Evolutionary conservation across 2,329 filamentous ascomycete genomes (phyloP), one percentile per base, ranked within the genome.

Genomic region (Talaromyces funiculosus): DNA sequence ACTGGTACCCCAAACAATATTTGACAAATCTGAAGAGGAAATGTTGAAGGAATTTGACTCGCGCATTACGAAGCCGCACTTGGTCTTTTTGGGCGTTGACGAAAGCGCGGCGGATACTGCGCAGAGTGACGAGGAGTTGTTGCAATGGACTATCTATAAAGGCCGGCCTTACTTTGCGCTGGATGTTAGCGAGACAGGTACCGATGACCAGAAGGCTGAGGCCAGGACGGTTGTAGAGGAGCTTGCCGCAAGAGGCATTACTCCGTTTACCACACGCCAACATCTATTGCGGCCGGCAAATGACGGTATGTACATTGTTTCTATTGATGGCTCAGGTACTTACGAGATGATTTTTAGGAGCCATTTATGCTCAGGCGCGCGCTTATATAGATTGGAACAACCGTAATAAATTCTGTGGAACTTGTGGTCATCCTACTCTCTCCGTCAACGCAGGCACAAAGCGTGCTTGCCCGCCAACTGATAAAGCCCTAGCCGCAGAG

Each of bases 311-410:
- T 29, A 18, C n/a, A n/a, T n/a, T n/a, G n/a, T n/a, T n/a, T n/a
- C n/a, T n/a, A n/a, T n/a, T n/a, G n/a, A n/a, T n/a, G n/a, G n/a
- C n/a, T n/a, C n/a, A n/a, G n/a, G n/a, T n/a, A n/a, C n/a, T n/a
- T n/a, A n/a, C n/a, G n/a, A n/a, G n/a, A n/a, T n/a, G n/a, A n/a
- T 26, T 35, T 42, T 53, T 64, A 94, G 94, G 92, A 62, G 91
- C 92, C 54, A 89, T 96, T 49, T 96, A 92, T 67, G 93, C 91
- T 14, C 90, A 96, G 75, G 90, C 92, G 7, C 87, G 93, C 59
- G 89, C 92, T 49, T 81, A 97, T 26, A 80, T 95, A 37, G 94
- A 97, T 78, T 99, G 94, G 94, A 97, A 99, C 77, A 82, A 82
- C 26, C 89, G 93, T 56, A 96, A 96, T 76, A 89, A 88, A 31